Conservation (phyloP, 202 grass and related monocot genomes). For the Hordeum pubiflorum region DNA sequence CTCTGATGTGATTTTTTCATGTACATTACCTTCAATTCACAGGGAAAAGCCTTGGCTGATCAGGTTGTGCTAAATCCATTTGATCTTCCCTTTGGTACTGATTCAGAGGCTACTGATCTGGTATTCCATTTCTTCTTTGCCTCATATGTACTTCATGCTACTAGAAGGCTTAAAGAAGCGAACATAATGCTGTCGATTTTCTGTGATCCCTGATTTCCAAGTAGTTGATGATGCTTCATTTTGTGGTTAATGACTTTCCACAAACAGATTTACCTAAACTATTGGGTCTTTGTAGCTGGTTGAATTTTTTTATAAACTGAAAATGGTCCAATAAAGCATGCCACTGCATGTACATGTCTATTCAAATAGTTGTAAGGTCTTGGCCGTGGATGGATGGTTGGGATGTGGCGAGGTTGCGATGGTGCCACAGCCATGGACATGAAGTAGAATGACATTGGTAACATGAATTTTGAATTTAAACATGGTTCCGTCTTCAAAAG, state of each 20-base stretch:
- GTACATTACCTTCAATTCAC: slow-evolving; percentile 15
- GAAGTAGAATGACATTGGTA: neutral
- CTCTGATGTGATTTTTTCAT: neutral
- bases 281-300: neutral
- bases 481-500: neutral
- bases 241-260: neutral
- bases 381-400: neutral
- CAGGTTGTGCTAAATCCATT: slow-evolving; percentile 64
- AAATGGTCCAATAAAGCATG: neutral
- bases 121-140: slow-evolving; percentile 36
- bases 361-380: neutral
- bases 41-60: slow-evolving; percentile 33
- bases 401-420: neutral
- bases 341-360: neutral
- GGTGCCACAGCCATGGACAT: neutral
- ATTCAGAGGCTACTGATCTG: slow-evolving; percentile 35
- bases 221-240: neutral
- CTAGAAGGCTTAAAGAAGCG: neutral
- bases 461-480: slow-evolving; percentile 4
- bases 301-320: neutral
- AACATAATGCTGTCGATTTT: neutral
- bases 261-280: neutral
- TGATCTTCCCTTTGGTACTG: slow-evolving; percentile 52
- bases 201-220: neutral
- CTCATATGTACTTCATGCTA: neutral